Conservation (phyloP, 2,329 filamentous ascomycete genomes). For the Fusarium brachygibbosum region DNA sequence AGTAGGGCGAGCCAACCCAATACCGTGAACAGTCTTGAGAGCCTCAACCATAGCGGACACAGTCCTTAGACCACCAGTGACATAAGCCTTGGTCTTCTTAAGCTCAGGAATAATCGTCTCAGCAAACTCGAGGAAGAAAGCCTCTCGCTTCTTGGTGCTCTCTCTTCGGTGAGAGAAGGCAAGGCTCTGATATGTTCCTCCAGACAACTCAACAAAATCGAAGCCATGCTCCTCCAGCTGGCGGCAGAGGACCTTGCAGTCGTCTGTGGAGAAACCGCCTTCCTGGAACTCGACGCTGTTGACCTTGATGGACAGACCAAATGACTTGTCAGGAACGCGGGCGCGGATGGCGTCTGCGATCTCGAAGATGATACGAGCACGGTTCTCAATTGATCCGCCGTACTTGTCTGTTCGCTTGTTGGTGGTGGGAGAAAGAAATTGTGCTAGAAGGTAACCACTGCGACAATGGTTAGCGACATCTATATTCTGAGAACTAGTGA, state of each 20-base stretch:
- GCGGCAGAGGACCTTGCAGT: conserved; percentile 63
- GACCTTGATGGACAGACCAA: conserved; percentile 68
- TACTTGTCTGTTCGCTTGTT: conserved; percentile 67
- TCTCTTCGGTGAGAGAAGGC: conserved; percentile 67
- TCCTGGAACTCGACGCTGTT: conserved; percentile 70
- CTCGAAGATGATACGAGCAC: conserved; percentile 61
- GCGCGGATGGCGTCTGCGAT: conserved; percentile 56
- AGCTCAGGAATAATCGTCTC: conserved; percentile 62
- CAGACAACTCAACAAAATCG: conserved; percentile 71
- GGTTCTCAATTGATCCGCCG: conserved; percentile 60
- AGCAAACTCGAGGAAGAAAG: conserved; percentile 73
- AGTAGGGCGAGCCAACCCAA: conserved; percentile 64
- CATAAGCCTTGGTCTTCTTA: conserved; percentile 67
- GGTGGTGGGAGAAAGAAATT: conserved; percentile 65
- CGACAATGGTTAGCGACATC: neutral
- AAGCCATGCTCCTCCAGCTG: conserved; percentile 63
- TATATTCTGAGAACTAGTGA: rapidly evolving
- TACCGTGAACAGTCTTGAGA: conserved; percentile 68
- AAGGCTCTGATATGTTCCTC: conserved; percentile 70
- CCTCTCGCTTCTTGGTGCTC: conserved; percentile 67
- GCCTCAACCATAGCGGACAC: conserved; percentile 70
- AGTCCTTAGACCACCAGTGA: conserved; percentile 71
- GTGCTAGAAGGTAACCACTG: conserved; percentile 65
- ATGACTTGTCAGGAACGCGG: conserved; percentile 48
- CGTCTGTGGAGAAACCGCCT: conserved; percentile 65